Percentiles rank a stretch among this genome's conserved stretches.
These are phyloP conservation scores for Podaxis mareebaensis DNA, from an alignment of 768 basidiomycete species.

Conservation along the genomic window DNA sequence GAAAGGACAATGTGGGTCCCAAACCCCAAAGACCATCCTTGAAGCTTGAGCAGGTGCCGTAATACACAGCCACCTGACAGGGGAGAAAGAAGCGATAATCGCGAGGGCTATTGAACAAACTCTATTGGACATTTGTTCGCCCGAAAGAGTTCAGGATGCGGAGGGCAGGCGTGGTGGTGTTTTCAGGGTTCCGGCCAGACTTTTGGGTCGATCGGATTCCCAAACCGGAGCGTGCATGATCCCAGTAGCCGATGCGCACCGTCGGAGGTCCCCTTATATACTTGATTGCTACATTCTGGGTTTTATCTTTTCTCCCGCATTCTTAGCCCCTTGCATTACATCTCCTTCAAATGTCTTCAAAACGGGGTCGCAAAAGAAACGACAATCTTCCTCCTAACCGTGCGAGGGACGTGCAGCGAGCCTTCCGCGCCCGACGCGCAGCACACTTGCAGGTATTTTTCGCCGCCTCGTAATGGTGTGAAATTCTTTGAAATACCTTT, in stretches of 20 bases:
- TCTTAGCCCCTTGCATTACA: slow-evolving; percentile 24
- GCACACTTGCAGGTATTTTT: slow-evolving; percentile 75
- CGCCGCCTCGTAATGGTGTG: slow-evolving; percentile 32
- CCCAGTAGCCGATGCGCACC: slow-evolving; percentile 32
- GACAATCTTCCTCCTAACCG: slow-evolving; percentile 79
- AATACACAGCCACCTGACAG: slow-evolving; percentile 15
- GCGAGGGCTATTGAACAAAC: slow-evolving; percentile 4
- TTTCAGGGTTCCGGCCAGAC: slow-evolving; percentile 14
- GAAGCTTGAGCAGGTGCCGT: neutral
- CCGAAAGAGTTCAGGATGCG: neutral
- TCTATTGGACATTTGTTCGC: slow-evolving; percentile 5
- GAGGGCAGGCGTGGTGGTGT: slow-evolving; percentile 9
- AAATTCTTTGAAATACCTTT: slow-evolving; percentile 39
- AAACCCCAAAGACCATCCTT: neutral
- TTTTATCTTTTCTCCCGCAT: slow-evolving; percentile 25
- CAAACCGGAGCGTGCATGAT: slow-evolving; percentile 24
- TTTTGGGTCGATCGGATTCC: slow-evolving; percentile 25
- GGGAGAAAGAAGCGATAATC: slow-evolving; percentile 5
- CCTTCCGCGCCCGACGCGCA: slow-evolving; percentile 85
- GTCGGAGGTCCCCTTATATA: slow-evolving; percentile 44
- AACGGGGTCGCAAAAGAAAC: slow-evolving; percentile 84
- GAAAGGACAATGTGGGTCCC: neutral
- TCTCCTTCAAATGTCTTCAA: slow-evolving; percentile 68
- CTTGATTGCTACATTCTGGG: slow-evolving; percentile 24
- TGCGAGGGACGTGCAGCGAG: slow-evolving; percentile 86